Percentiles rank a stretch among this genome's conserved stretches.
Evolutionary conservation across 768 basidiomycete species (phyloP).

Genomic region (Guyanaporus albipodus): DNA sequence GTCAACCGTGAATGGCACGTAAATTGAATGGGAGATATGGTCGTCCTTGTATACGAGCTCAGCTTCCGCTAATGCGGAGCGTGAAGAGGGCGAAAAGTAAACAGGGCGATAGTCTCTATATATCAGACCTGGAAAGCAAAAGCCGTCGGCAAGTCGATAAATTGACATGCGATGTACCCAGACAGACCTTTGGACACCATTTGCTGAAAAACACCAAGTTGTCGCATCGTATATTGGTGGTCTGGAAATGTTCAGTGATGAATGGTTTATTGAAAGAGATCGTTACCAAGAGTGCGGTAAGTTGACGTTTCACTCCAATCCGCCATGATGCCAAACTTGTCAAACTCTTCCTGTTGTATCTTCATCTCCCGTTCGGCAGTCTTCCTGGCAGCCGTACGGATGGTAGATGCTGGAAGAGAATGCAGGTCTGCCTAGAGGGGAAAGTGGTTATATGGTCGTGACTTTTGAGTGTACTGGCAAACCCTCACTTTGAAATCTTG

Average conservation of each 20-base stretch:
- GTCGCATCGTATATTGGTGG: slow-evolving; percentile 81
- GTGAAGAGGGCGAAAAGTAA: slow-evolving; percentile 92
- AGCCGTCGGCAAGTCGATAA: background rate
- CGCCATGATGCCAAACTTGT: slow-evolving; percentile 85
- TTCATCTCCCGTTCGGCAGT: slow-evolving; percentile 73
- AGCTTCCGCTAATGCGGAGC: slow-evolving; percentile 91
- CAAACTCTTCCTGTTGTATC: slow-evolving; percentile 76
- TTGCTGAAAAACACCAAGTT: slow-evolving; percentile 75
- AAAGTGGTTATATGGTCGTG: background rate
- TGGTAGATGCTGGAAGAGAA: slow-evolving; percentile 49
- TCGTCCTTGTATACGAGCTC: slow-evolving; percentile 89
- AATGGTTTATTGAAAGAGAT: background rate
- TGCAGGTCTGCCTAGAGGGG: slow-evolving; percentile 49
- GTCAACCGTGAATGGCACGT: slow-evolving; percentile 73
- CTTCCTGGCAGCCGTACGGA: slow-evolving; percentile 66
- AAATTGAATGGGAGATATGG: slow-evolving; percentile 85
- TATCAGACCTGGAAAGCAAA: slow-evolving; percentile 57
- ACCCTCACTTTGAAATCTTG: slow-evolving; percentile 63
- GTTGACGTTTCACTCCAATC: slow-evolving; percentile 72
- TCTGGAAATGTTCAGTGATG: slow-evolving; percentile 43
- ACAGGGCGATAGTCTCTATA: slow-evolving; percentile 86
- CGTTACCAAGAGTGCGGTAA: slow-evolving; percentile 81
- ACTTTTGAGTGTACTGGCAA: background rate
- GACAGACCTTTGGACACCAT: slow-evolving; percentile 80
- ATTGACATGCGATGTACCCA: background rate